Evolutionary conservation across 1,284 basidiomycete species (phyloP).

Genomic region (Tranzscheliella williamsii): DNA sequence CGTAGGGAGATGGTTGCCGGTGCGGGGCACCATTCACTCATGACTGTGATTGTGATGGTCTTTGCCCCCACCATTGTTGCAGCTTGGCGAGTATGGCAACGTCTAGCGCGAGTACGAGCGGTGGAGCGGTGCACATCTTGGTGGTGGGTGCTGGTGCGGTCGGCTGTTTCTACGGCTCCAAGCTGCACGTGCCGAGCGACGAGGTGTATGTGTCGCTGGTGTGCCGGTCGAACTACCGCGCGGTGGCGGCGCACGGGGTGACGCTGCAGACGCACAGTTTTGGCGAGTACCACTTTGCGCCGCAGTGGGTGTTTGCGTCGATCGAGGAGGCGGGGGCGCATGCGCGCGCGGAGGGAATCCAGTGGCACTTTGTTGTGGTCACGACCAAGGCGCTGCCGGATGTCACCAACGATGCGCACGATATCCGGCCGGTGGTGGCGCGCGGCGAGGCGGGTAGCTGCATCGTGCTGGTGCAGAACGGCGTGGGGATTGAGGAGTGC

Average conservation of each 20-base stretch:
- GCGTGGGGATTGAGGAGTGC: constrained; percentile 63
- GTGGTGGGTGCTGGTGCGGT: constrained; percentile 64
- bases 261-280: constrained; percentile 61
- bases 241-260: constrained; percentile 60
- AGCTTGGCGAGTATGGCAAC: no score
- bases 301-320: constrained; percentile 59
- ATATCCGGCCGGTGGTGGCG: constrained; percentile 57
- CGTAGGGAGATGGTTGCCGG: no score
- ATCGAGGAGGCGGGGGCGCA: constrained; percentile 35
- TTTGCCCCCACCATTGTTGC: no score
- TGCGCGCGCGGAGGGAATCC: neutral
- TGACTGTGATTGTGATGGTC: no score
- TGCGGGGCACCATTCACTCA: no score
- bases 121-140: constrained; percentile 30
- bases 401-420: constrained; percentile 60
- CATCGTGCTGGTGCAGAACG: constrained; percentile 64
- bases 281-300: constrained; percentile 62
- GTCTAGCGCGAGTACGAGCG: no score
- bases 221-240: constrained; percentile 63
- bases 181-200: constrained; percentile 10
- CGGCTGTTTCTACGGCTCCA: constrained; percentile 63
- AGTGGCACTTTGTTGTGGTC: constrained; percentile 63
- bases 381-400: constrained; percentile 64
- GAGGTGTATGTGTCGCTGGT: constrained; percentile 61
- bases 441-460: constrained; percentile 25